Base-by-base conservation (phyloP, 495 filamentous ascomycete genomes). In the Xylaria acuta region DNA sequence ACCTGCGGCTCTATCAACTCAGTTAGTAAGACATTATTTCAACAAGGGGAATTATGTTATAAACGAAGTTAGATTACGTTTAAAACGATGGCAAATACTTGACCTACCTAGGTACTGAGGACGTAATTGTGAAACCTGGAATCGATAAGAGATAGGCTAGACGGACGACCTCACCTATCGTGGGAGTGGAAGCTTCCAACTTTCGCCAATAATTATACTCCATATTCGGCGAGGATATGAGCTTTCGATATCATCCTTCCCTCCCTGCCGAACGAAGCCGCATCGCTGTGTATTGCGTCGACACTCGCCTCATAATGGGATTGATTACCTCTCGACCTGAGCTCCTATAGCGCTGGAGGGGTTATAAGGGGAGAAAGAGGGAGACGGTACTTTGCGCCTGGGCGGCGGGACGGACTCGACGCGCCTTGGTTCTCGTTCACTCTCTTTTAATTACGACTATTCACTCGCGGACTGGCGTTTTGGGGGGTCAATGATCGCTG, bases 261-360 rank as follows among this genome's bases (percentile, higher is more conserved):
- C 16, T 9, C 22, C 38, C 38, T 25, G 18, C 38, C n/a, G 22
- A 27, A 64, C 11, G 36, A 64, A 64, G 36, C 38, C 12, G 36
- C n/a, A 18, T 25, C 16, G 59, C 20, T 2, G 34, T 63, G 3
- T 5, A 41, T 25, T 22, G n/a, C 60, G 18, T 25, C 60, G 22
- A 64, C 3, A 64, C 36, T 14, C 38, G 16, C 60, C 60, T 25
- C 60, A 43, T 9, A 64, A 64, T 64, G 60, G 38, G 38, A 27
- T 41, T 41, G 60, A 30, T 43, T 41, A 38, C 60, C 60, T 41
- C 60, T 64, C 60, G 58, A 60, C 58, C 58, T 60, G 7, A 34
- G 58, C 34, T 60, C 58, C 34, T 38, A 60, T 36, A 34, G 60
- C 38, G 60, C 60, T 64, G 3, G 59, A 63, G 59, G 59, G 59